Percentiles rank a stretch among this genome's conserved stretches.
Conservation (phyloP, 1,139 yeast species). For the Hyphopichia wangnamkhiaoensis region DNA sequence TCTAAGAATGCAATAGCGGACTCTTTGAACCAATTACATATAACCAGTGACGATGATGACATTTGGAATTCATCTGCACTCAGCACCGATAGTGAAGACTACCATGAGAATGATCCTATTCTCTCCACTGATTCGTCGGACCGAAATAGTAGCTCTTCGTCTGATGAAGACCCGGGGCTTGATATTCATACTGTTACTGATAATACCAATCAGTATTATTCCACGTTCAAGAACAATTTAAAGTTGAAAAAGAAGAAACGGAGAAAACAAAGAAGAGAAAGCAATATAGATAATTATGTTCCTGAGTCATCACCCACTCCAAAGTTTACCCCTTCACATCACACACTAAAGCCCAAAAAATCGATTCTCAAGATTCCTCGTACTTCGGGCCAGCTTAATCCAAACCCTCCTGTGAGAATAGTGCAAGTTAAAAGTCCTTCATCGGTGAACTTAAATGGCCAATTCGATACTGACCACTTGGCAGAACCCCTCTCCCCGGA, state of each 20-base stretch:
- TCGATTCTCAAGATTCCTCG: constrained; percentile 35
- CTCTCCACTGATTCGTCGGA: constrained; percentile 28
- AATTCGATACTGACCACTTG: too few relatives aligned
- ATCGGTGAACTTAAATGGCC: neutral
- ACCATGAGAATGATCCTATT: constrained; percentile 12
- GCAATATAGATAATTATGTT: constrained; percentile 4
- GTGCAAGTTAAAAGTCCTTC: neutral
- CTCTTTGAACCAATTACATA: constrained; percentile 11
- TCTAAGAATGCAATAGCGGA: constrained; percentile 12
- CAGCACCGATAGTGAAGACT: constrained; percentile 23
- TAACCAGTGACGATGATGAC: constrained; percentile 15
- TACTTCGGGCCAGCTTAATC: neutral
- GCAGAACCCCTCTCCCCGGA: too few relatives aligned
- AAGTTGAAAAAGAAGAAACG: constrained; percentile 15
- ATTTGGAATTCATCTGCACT: constrained; percentile 22
- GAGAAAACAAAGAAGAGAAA: constrained; percentile 7
- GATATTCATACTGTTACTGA: constrained; percentile 14
- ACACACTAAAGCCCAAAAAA: constrained; percentile 41
- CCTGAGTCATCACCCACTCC: constrained; percentile 38
- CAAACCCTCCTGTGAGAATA: neutral
- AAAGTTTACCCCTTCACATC: constrained; percentile 47
- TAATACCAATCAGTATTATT: constrained; percentile 26
- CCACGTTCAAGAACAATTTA: constrained; percentile 18
- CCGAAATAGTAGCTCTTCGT: constrained; percentile 22
- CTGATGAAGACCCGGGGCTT: constrained; percentile 15